A percentile compares a stretch with the other conserved stretches of the same genome.
These are phyloP conservation scores for Tuber umbilicatum DNA, from an alignment of 495 filamentous ascomycete genomes.

Conservation along the genomic window DNA sequence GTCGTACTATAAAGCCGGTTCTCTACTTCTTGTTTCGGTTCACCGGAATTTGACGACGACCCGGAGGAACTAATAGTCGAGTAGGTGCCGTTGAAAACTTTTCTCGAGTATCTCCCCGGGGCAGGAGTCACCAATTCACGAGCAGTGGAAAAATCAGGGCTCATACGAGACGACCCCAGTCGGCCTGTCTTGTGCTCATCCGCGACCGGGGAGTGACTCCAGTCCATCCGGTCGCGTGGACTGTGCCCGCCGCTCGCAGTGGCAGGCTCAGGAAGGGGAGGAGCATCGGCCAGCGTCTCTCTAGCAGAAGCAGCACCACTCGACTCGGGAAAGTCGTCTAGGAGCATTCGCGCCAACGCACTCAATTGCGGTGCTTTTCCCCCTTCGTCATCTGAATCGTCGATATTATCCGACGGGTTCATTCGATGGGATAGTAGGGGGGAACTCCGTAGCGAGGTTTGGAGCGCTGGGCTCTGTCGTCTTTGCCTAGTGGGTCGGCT, in stretches of 20 bases:
- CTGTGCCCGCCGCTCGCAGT: not conserved
- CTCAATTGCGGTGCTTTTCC: constrained; percentile 40
- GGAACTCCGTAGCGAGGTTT: constrained; percentile 31
- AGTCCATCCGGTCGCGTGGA: constrained; percentile 31
- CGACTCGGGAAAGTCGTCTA: constrained; percentile 37
- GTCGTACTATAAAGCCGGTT: constrained; percentile 12
- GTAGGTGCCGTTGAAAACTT: constrained; percentile 18
- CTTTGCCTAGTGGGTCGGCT: constrained; percentile 30
- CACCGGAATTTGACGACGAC: constrained; percentile 24
- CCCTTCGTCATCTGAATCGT: constrained; percentile 37
- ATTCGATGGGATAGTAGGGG: constrained; percentile 27
- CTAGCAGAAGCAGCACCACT: constrained; percentile 6
- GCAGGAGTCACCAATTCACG: constrained; percentile 39
- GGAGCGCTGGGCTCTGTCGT: constrained; percentile 33
- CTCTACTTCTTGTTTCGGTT: constrained; percentile 26
- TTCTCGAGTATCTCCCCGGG: constrained; percentile 28
- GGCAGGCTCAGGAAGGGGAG: constrained; percentile 8
- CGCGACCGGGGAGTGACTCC: constrained; percentile 35
- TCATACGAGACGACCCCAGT: constrained; percentile 17
- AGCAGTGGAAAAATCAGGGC: constrained; percentile 35
- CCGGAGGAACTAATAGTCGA: constrained; percentile 23
- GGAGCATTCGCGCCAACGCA: constrained; percentile 39
- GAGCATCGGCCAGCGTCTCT: constrained; percentile 11
- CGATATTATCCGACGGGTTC: constrained; percentile 25
- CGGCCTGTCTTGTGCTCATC: constrained; percentile 17